phyloP scores from a whole-genome alignment of 2,329 filamentous ascomycete species.

The Stemphylium vesicarium region DNA sequence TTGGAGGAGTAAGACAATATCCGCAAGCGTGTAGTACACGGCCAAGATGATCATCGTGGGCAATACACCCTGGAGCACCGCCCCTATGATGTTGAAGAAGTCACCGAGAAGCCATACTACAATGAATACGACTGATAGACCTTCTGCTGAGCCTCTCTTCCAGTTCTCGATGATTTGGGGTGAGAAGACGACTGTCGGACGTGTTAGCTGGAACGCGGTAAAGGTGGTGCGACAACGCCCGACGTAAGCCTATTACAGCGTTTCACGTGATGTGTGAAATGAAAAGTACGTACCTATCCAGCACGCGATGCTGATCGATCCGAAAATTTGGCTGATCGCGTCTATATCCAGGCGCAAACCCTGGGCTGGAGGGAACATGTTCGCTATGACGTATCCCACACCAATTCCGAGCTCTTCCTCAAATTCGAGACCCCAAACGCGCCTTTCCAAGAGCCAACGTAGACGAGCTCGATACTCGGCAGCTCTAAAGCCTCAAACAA shows the following conservation, averaged over 20 bases:
- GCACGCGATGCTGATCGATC: conserved; percentile 94
- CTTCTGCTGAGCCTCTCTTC: conserved; percentile 81
- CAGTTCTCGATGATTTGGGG: conserved; percentile 98
- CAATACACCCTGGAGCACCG: conserved; percentile 85
- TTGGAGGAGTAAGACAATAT: conserved; percentile 85
- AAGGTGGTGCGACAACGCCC: neutral
- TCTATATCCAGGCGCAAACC: conserved; percentile 78
- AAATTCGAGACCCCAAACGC: neutral
- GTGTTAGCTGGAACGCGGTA: conserved; percentile 15
- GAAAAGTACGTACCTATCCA: conserved; percentile 68
- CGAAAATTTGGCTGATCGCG: conserved; percentile 90
- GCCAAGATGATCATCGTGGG: conserved; percentile 97
- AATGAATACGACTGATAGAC: conserved; percentile 88
- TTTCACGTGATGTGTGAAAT: neutral
- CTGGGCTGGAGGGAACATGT: conserved; percentile 62
- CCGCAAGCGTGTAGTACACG: conserved; percentile 90
- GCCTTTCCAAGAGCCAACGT: neutral
- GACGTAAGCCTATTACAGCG: neutral
- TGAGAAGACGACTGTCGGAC: conserved; percentile 76
- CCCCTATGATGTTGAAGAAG: conserved; percentile 96
- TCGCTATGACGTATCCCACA: conserved; percentile 39
- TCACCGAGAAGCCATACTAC: conserved; percentile 92
- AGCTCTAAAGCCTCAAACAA: neutral
- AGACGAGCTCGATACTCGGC: neutral
- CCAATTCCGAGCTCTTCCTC: conserved; percentile 9